Conservation (phyloP, 1,284 basidiomycete genomes). For the Cystobasidiaceae sp. region DNA sequence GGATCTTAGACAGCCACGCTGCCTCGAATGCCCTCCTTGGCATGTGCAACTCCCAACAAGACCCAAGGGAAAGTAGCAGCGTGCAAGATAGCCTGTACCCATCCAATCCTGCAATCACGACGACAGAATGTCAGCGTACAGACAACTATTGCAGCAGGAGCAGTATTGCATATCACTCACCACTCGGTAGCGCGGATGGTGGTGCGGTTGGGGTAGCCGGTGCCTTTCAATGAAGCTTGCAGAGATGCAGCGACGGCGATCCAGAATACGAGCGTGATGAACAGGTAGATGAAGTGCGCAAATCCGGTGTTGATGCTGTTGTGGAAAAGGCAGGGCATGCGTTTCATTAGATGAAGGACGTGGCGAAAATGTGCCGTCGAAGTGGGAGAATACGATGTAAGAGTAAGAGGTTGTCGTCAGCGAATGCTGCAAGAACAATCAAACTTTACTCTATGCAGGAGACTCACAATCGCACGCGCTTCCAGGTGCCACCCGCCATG, state of each 20-base stretch:
- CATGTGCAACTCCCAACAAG: slow-evolving; percentile 12
- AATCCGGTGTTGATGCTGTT: slow-evolving; percentile 25
- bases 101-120: slow-evolving; percentile 7
- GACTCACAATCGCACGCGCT: slow-evolving; percentile 6
- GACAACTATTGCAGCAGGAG: not conserved
- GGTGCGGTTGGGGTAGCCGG: not conserved
- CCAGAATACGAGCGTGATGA: slow-evolving; percentile 28
- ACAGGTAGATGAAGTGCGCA: slow-evolving; percentile 18
- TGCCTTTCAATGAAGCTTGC: not conserved
- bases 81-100: slow-evolving; percentile 24
- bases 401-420: not conserved
- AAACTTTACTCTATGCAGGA: not conserved
- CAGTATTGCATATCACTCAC: slow-evolving; percentile 4
- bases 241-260: slow-evolving; percentile 24
- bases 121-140: not conserved
- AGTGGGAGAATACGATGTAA: not conserved
- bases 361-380: not conserved
- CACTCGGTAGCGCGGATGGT: slow-evolving; percentile 25
- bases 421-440: not conserved
- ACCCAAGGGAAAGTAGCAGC: slow-evolving; percentile 17
- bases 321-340: not conserved
- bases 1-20: slow-evolving; percentile 17
- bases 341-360: not conserved
- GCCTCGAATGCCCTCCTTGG: slow-evolving; percentile 26
- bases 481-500: slow-evolving; percentile 6